Evolutionary conservation across 257 asterid species (phyloP), one percentile per base, ranked within the genome.

Genomic region (Ophiorrhiza pumila): DNA sequence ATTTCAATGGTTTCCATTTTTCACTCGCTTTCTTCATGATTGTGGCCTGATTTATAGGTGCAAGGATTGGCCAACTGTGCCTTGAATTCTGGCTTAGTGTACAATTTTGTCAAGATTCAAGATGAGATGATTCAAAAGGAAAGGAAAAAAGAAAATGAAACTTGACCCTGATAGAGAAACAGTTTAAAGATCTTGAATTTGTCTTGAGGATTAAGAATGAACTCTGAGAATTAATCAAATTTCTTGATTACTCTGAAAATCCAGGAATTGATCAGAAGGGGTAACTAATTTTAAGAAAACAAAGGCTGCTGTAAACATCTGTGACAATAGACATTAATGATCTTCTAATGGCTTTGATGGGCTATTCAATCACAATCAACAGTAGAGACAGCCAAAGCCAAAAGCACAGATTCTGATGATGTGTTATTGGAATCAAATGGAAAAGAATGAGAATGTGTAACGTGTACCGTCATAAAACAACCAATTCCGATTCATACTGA

Each of bases 351-450:
- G 71, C 71, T 34, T 47, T 39, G n/a, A 25, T 11, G 7, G 47
- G 69, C 34, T 50, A 35, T 73, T 61, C 74, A 23, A 76, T 76
- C 73, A 29, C 71, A 34, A 68, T 72, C 78, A 67, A 37, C 37
- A 71, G 60, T 80, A 72, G 76, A 76, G 85, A 83, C 87, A 87
- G 87, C 83, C 85, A 83, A 49, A 72, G 80, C 88, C 88, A 85
- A 83, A 83, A 79, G 37, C 77, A 41, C 22, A 76, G 85, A 85
- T 80, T 75, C 79, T 74, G 73, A 74, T 77, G 74, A 75, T 61
- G 66, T 69, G 75, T 60, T 3, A n/a, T 17, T 56, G 39, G 71
- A 18, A 53, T 37, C 18, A n/a, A 7, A 49, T 25, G 4, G 32
- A 31, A 35, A 69, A 69, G 60, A 14, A 70, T 35, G 41, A 35